A percentile compares a stretch with the other conserved stretches of the same genome.
Evolutionary conservation across 2,329 filamentous ascomycete genomes (phyloP).

Genomic region (Aspergillus pseudoterreus): DNA sequence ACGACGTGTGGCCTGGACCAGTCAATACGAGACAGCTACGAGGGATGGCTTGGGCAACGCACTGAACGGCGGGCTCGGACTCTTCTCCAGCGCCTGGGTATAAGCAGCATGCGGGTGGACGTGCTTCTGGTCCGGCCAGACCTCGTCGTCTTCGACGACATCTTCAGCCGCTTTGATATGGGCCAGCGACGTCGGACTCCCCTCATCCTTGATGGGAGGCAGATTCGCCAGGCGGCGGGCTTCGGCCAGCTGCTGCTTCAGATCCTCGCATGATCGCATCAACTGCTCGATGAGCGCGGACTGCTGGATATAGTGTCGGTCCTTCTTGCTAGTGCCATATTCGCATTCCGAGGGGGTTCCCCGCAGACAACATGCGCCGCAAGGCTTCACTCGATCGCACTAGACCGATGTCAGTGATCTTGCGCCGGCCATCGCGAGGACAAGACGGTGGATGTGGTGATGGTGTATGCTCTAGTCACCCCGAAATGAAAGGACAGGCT

Average conservation of each 20-base stretch:
- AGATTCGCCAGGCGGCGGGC: conserved; percentile 14
- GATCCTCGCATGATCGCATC: conserved; percentile 16
- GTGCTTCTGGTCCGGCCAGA: background rate
- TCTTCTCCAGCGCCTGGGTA: background rate
- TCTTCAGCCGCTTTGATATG: conserved; percentile 1
- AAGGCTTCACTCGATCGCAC: conserved; percentile 31
- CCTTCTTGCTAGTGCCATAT: conserved; percentile 27
- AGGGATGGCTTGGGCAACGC: background rate
- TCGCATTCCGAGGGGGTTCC: conserved; percentile 29
- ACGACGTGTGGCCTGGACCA: background rate
- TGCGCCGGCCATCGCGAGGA: background rate
- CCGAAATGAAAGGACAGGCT: no score
- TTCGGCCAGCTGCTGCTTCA: conserved; percentile 19
- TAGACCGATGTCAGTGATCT: conserved; percentile 1
- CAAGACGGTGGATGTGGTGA: no score
- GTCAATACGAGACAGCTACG: no score
- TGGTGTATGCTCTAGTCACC: no score
- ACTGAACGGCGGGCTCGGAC: background rate
- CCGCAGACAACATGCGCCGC: conserved; percentile 27
- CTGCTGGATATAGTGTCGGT: conserved; percentile 28
- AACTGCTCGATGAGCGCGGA: conserved; percentile 25
- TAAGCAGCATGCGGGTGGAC: background rate
- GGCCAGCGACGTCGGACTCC: background rate
- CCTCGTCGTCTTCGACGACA: conserved; percentile 1
- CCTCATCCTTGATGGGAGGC: conserved; percentile 14